Evolutionary conservation across 2,329 filamentous ascomycete genomes (phyloP), one percentile per base, ranked within the genome.

Genomic region (Furcasterigmium furcatum): DNA sequence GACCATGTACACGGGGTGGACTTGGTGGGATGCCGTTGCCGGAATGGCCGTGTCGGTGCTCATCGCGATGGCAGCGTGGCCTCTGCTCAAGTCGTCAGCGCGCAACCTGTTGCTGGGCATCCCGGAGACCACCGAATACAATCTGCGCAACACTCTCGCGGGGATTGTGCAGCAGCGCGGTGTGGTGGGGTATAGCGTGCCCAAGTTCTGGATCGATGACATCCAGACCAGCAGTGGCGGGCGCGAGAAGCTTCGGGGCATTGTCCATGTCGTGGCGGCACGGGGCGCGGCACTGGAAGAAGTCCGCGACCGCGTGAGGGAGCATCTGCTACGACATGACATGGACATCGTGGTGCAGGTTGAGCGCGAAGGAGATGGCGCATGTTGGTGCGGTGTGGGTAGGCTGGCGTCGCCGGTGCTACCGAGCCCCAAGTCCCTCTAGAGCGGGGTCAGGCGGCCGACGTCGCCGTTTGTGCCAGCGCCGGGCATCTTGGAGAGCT

Each of bases 151-250:
- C 59, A 87, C 87, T 0, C 74, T 99, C 9, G 86, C 89, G 3
- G 91, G 91, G 6, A 83, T 99, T 9, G 84, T 85, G 40, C 85
- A 86, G 41, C 73, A 97, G 49, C 78, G 88, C 25, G 94, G 92
- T 0, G 92, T 99, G 0, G 84, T 87, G 1, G 85, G 87, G 43
- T 97, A 96, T 58, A 79, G 87, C 1, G 88, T 88, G 2, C 91
- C 92, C 8, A 87, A 91, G 57, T 96, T 97, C 60, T 99, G 94
- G 94, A 72, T 94, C 13, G 89, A 95, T 55, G 91, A 95, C 50
- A 38, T 43, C 70, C 59, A 66, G n/a, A 55, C 55, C 4, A 57
- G 61, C 10, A 58, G 53, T 25, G 62, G 63, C 18, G 59, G 64
- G 4, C 69, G 64, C 2, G 71, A 74, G 46, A 80, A 73, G 51